Evolutionary conservation across 1,284 basidiomycete genomes (phyloP), one percentile per base, ranked within the genome.

Genomic region (Apiotrichum porosum): DNA sequence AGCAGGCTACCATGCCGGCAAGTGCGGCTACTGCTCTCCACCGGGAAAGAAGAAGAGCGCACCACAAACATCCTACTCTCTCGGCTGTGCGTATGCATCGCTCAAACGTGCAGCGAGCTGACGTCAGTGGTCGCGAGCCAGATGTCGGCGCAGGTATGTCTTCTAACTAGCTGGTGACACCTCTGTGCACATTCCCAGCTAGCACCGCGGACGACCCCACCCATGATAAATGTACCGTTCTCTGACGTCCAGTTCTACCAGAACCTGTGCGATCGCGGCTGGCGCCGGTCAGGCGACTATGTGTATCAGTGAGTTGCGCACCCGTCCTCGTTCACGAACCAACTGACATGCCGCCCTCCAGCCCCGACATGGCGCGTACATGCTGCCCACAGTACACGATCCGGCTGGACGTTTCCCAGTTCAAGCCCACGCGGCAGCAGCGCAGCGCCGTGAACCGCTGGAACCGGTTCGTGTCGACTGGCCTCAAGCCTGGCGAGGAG

Each of bases 361-460:
- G 88, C 58, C 90, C 91, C 3, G 83, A 93, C 68, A 78, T 92
- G 73, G 79, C 76, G 54, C 71, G 75, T 9, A 86, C 89, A 4
- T 97, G 93, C 67, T 97, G 93, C 67, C 88, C 91, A 1, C 88
- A 90, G 56, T 94, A 93, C 66, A 89, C 91, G 0, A 95, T 95
- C 69, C 85, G 81, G 81, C 77, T 94, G n/a, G 85, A 89, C 63
- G 81, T 81, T 0, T 56, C 76, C 0, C 66, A 66, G n/a, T 93
- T 92, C 74, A 81, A 81, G 56, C 80, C 85, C 0, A 83, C 83
- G 13, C 85, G 83, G 65, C 85, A 84, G 57, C 88, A 93, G 58
- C 77, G 88, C 39, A 85, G 92, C 62, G 72, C 89, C 9, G 47
- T 74, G 10, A 69, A 62, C 46, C 85, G 86, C 19, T 94, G 87